These are phyloP conservation scores for Tetradesmus obliquus DNA, from an alignment of 139 green algal genomes.

Conservation along the genomic window DNA sequence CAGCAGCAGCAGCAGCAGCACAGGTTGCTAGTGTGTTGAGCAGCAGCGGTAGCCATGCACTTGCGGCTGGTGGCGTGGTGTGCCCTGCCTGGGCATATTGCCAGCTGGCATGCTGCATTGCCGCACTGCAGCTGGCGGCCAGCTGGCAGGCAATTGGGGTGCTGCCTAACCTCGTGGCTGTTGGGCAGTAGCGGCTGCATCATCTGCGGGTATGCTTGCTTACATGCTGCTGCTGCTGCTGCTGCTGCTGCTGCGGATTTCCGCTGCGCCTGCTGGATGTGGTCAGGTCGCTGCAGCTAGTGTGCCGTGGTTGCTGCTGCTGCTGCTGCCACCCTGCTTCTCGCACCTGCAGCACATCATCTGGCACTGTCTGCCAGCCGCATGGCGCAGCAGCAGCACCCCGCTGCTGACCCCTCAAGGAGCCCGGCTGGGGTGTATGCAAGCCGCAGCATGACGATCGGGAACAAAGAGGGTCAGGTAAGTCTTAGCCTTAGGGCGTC, in stretches of 20 bases:
- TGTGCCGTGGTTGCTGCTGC: background rate
- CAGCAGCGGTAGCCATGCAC: background rate
- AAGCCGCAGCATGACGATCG: background rate
- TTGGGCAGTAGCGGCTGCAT: background rate
- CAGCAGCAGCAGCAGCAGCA: background rate
- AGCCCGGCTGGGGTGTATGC: background rate
- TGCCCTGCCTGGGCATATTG: too few relatives aligned
- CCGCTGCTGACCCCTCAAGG: background rate
- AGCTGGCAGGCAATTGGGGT: too few relatives aligned
- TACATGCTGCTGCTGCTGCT: slow-evolving; percentile 3
- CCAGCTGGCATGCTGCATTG: too few relatives aligned
- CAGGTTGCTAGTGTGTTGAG: background rate
- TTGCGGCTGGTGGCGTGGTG: background rate
- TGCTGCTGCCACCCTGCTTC: background rate
- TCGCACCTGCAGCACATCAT: slow-evolving; percentile 18
- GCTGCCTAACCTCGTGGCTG: background rate
- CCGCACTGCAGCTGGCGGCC: too few relatives aligned
- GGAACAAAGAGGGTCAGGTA: too few relatives aligned
- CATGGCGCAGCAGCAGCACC: background rate
- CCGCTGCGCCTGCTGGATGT: too few relatives aligned
- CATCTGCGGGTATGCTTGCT: background rate
- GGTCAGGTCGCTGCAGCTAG: background rate
- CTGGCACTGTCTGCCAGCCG: background rate
- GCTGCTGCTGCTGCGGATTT: background rate
- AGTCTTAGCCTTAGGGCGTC: background rate